Evolutionary conservation across 2,329 filamentous ascomycete species (phyloP).

Genomic region (Emydomyces testavorans): DNA sequence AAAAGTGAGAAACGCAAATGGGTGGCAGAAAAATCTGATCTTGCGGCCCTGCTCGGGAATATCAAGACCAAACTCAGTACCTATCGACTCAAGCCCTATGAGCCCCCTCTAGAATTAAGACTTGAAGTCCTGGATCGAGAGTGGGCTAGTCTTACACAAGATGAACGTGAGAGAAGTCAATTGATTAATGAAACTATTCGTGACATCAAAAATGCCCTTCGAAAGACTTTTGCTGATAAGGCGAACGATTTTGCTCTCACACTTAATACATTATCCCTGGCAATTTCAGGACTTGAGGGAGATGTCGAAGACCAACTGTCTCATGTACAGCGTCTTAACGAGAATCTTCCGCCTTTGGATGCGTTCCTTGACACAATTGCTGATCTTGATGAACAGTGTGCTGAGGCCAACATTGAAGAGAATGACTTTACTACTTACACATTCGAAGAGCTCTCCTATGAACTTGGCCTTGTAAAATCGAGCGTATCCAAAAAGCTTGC

Average conservation of each 20-base stretch:
- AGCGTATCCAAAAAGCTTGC: slow-evolving; percentile 92
- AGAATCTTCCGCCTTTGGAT: slow-evolving; percentile 79
- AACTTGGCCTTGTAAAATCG: slow-evolving; percentile 78
- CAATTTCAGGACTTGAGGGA: slow-evolving; percentile 92
- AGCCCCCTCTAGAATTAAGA: slow-evolving; percentile 72
- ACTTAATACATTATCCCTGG: slow-evolving; percentile 84
- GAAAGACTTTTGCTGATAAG: slow-evolving; percentile 90
- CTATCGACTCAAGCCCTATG: slow-evolving; percentile 80
- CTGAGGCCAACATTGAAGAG: slow-evolving; percentile 95
- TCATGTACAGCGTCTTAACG: slow-evolving; percentile 73
- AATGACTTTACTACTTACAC: slow-evolving; percentile 99
- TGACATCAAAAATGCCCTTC: slow-evolving; percentile 93
- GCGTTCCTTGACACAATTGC: slow-evolving; percentile 81
- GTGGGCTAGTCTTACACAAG: slow-evolving; percentile 67
- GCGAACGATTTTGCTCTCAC: slow-evolving; percentile 96
- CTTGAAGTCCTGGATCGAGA: slow-evolving; percentile 70
- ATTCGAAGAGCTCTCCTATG: slow-evolving; percentile 90
- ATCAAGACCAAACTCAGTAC: slow-evolving; percentile 98
- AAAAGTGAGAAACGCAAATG: slow-evolving; percentile 79
- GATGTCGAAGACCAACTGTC: slow-evolving; percentile 89
- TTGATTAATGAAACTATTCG: slow-evolving; percentile 96
- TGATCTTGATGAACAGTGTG: slow-evolving; percentile 73
- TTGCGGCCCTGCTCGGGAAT: slow-evolving; percentile 85
- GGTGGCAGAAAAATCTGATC: slow-evolving; percentile 95
- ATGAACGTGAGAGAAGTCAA: slow-evolving; percentile 80